Base-by-base conservation (phyloP, 176 grass and related monocot genomes). In the Ensete glaucum region DNA sequence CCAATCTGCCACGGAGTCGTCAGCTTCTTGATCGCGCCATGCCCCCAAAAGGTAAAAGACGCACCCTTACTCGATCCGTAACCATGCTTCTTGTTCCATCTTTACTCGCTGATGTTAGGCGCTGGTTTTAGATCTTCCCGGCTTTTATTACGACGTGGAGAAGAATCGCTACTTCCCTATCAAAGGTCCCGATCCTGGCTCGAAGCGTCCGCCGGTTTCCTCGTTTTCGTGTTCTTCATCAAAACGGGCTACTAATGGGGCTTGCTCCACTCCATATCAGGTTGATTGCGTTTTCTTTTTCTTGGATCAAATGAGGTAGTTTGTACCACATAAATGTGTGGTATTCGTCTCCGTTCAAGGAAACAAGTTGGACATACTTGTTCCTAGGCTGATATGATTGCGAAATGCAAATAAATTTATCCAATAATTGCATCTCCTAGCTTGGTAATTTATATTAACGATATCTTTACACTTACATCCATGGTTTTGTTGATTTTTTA, bases 121-220 rank as follows among this genome's bases (percentile, higher is more conserved):
- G 19, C 26, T 80, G 54, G 9, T 49, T 72, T 79, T 81, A 96
- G 93, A 90, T 73, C 64, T 96, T 6, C 89, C 89, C 14, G 93
- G 89, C 8, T 92, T 88, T 63, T 90, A 90, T 80, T 96, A 84
- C 60, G 87, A 92, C 80, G 70, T 76, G 21, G 85, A 88, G 34
- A 96, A 92, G 81, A 96, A 96, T 59, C 93, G 93, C 48, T 96
- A 96, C 72, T 96, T 96, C 66, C 87, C 89, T 5, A 77, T 75
- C 15, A 82, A 66, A 72, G 89, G 85, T 48, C 87, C 77, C 15
- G 86, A 92, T 82, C 87, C 93, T 1, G 93, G 89, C 19, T 52
- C 85, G 54, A 77, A 50, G 49, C 87, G 86, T 14, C 74, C 76
- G 23, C 25, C 63, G 20, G 6, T 77, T 11, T 55, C 24, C 23